phyloP scores from a whole-genome alignment of 257 asterid genomes.

The Anisodus tanguticus region DNA sequence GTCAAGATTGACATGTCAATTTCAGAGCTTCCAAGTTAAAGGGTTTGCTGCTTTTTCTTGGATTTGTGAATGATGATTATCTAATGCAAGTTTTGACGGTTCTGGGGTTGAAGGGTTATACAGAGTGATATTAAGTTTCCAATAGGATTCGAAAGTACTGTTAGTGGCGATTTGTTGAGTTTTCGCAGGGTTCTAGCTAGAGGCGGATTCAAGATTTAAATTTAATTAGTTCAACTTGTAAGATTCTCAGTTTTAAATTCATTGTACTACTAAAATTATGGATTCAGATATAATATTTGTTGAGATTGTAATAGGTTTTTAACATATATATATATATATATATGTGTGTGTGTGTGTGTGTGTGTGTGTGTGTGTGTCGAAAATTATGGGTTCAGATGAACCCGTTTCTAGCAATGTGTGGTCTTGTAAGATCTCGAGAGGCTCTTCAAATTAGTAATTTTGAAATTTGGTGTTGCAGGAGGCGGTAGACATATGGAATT shows the following conservation, averaged over 20 bases:
- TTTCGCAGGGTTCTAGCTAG: neutral
- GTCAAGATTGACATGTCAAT: slow-evolving; percentile 10
- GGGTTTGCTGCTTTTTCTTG: neutral
- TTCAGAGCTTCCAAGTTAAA: neutral
- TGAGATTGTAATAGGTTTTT: too few species aligned
- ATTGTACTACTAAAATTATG: too few species aligned
- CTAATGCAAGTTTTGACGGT: neutral
- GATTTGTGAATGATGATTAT: slow-evolving; percentile 16
- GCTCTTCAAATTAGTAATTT: slow-evolving; percentile 14
- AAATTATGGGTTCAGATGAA: too few species aligned
- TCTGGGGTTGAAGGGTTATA: neutral
- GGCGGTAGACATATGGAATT: neutral
- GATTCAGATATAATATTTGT: too few species aligned
- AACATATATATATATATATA: too few species aligned
- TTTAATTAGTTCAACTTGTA: too few species aligned
- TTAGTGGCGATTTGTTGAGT: neutral
- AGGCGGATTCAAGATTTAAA: too few species aligned
- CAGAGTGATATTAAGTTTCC: neutral
- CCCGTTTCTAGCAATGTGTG: neutral
- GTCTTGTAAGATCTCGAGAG: slow-evolving; percentile 15
- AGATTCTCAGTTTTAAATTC: too few species aligned
- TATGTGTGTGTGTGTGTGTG: too few species aligned
- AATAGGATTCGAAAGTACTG: neutral
- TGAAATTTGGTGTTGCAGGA: slow-evolving; percentile 25
- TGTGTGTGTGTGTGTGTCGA: too few species aligned